phyloP scores from a whole-genome alignment of 768 basidiomycete genomes.

The Termitomyces sp. region DNA sequence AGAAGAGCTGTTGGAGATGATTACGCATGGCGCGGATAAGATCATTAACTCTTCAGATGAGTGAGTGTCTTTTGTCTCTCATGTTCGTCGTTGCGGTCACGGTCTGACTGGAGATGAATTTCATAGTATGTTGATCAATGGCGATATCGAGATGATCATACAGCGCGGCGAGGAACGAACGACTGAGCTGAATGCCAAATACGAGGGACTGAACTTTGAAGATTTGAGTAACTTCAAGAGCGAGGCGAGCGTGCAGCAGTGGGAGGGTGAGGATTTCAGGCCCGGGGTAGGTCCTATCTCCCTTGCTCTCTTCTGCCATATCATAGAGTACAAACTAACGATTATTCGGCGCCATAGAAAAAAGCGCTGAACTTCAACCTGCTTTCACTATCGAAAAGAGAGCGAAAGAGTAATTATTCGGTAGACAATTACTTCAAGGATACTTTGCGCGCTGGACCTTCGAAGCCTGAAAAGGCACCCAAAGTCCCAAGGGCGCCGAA shows the following conservation, averaged over 20 bases:
- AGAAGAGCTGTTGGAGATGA: conserved; percentile 97
- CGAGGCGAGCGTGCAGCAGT: conserved; percentile 84
- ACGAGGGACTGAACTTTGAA: conserved; percentile 88
- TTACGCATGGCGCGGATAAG: conserved; percentile 94
- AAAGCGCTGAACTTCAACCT: conserved; percentile 72
- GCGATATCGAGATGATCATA: conserved; percentile 94
- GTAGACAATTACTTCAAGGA: conserved; percentile 96
- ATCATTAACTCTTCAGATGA: conserved; percentile 80
- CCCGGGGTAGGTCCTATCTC: conserved; percentile 45
- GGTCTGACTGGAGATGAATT: neutral
- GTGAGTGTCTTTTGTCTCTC: conserved; percentile 34
- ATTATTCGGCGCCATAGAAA: conserved; percentile 30
- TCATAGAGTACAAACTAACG: neutral
- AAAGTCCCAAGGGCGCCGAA: conserved; percentile 85
- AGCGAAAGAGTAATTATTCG: conserved; percentile 90
- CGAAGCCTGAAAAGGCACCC: conserved; percentile 74
- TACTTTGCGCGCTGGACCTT: conserved; percentile 72
- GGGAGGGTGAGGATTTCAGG: conserved; percentile 94
- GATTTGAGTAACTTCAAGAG: conserved; percentile 97
- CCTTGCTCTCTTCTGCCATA: neutral
- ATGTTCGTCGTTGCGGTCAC: neutral
- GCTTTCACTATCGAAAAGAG: conserved; percentile 86
- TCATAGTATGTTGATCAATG: conserved; percentile 66
- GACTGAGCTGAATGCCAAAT: conserved; percentile 82
- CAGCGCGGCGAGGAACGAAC: conserved; percentile 88